Evolutionary conservation across 1,284 basidiomycete species (phyloP), one percentile per base, ranked within the genome.

Genomic region (Blastosporella zonata): DNA sequence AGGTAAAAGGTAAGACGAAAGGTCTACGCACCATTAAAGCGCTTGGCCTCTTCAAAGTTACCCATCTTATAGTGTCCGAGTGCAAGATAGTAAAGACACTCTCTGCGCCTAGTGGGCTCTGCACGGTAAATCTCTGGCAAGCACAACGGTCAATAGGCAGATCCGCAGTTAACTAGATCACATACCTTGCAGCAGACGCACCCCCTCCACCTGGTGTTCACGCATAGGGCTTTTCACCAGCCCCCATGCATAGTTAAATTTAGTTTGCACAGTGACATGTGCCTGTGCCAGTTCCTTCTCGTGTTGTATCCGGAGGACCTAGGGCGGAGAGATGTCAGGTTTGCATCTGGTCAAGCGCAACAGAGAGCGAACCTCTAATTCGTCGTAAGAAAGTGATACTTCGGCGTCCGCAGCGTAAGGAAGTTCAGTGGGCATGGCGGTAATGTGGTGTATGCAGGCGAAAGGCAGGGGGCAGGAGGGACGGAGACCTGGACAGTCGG

Each of bases 201-300:
- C 91, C 31, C 97, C 94, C 64, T 95, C 87, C 0, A 88, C 90
- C 62, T 97, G 93, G 60, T 96, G 79, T 27, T 90, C 87, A 44
- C 79, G 77, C 58, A 82, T 71, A 29, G 86, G 85, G 56, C 90
- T 92, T 77, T 97, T 97, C 48, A 97, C 90, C 25, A 97, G 76
- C 3, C 94, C 96, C 93, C 93, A 95, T 53, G 95, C 90, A 68
- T 90, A 96, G 74, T 99, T 99, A 77, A 99, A 99, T 70, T 94
- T 97, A 45, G 93, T 96, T 73, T 99, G 97, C 2, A 90, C 83
- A 2, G 93, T 93, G 49, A 97, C 81, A 67, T 97, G 93, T 33
- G 85, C 82, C 56, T 92, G 84, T 2, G 81, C 72, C 22, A 85
- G 74, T 67, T 98, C 94, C 67, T 86, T 90, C 75, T 93, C 82